These are phyloP conservation scores for Capsicum pubescens DNA, from an alignment of 257 asterid species.

Conservation along the genomic window DNA sequence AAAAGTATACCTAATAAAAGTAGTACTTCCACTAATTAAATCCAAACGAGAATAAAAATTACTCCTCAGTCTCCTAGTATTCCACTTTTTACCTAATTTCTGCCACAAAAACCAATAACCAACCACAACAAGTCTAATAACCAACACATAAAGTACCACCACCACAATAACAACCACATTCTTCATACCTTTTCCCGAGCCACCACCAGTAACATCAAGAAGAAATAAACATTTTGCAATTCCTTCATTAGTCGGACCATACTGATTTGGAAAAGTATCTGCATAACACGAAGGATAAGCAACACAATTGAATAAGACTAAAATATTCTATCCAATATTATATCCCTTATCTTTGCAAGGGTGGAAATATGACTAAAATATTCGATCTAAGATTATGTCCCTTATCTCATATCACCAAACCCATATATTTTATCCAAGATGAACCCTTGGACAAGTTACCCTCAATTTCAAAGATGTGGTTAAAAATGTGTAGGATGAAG, in stretches of 20 bases:
- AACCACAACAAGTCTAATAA: constrained; percentile 38
- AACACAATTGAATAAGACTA: constrained; percentile 58
- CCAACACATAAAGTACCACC: constrained; percentile 28
- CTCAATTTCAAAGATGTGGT: no score
- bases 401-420: constrained; percentile 49
- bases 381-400: constrained; percentile 49
- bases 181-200: constrained; percentile 31
- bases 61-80: constrained; percentile 33
- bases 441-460: no score
- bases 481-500: no score
- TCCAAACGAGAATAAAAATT: constrained; percentile 54
- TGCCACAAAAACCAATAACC: constrained; percentile 48
- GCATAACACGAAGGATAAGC: constrained; percentile 65
- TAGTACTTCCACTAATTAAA: constrained; percentile 69
- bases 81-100: constrained; percentile 24
- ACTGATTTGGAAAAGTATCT: constrained; percentile 63
- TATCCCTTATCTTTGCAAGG: no score
- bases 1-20: constrained; percentile 56
- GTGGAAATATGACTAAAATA: no score
- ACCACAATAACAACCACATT: constrained; percentile 46
- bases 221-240: constrained; percentile 73
- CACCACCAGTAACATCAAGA: constrained; percentile 50
- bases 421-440: no score
- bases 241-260: constrained; percentile 74
- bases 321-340: constrained; percentile 43